These are phyloP conservation scores for Lipomyces oligophaga DNA, from an alignment of 805 yeast genomes.

Conservation along the genomic window DNA sequence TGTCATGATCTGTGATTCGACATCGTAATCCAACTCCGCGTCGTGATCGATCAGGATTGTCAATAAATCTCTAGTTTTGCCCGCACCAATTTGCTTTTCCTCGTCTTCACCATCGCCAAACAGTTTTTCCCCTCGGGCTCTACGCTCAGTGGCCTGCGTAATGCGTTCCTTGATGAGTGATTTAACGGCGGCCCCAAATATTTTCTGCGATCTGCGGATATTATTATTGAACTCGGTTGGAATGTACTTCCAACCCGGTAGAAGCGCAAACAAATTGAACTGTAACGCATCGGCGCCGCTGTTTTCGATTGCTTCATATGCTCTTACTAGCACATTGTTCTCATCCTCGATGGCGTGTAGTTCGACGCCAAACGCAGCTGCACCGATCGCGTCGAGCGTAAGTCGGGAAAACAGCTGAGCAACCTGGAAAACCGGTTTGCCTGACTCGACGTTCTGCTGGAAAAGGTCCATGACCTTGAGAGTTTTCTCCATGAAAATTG, in stretches of 20 bases:
- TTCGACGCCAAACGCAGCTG: slow-evolving; percentile 15
- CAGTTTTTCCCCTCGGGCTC: not conserved
- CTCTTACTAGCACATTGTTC: slow-evolving; percentile 9
- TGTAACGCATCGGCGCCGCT: not conserved
- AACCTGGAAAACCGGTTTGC: slow-evolving; percentile 3
- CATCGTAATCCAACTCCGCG: slow-evolving; percentile 8
- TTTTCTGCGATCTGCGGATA: slow-evolving; percentile 2
- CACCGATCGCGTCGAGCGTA: slow-evolving; percentile 22
- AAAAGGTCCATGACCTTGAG: not conserved
- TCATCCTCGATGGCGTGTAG: slow-evolving; percentile 16
- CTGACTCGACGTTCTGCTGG: slow-evolving; percentile 6
- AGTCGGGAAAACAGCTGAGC: slow-evolving; percentile 11
- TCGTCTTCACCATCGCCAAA: not conserved
- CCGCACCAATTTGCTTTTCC: not conserved
- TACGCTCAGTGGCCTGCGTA: no score
- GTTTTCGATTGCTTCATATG: slow-evolving; percentile 6
- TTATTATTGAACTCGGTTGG: slow-evolving; percentile 9
- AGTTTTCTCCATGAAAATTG: slow-evolving; percentile 10
- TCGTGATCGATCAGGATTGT: slow-evolving; percentile 4
- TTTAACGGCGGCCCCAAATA: not conserved
- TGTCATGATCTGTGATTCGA: slow-evolving; percentile 17
- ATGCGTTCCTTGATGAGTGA: slow-evolving; percentile 1
- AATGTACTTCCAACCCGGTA: slow-evolving; percentile 18
- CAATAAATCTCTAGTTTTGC: slow-evolving; percentile 12
- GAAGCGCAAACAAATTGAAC: slow-evolving; percentile 3